Evolutionary conservation across 106 monocot genomes (phyloP).

Genomic region (Hemerocallis citrina): DNA sequence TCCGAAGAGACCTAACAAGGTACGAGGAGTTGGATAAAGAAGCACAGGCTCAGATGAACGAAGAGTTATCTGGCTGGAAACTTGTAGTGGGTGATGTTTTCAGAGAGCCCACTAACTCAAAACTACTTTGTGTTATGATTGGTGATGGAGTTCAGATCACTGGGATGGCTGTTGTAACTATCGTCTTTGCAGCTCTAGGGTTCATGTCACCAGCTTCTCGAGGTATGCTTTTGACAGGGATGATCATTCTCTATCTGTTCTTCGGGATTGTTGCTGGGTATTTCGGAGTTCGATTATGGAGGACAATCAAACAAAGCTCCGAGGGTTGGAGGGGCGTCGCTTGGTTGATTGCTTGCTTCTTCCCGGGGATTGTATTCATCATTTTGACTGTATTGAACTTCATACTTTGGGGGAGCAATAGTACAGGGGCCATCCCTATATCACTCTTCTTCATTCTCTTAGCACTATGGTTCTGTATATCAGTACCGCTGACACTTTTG

Average conservation of each 20-base stretch:
- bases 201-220: constrained; percentile 28
- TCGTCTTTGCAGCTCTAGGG: constrained; percentile 22
- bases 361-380: constrained; percentile 18
- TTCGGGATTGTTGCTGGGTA: constrained; percentile 20
- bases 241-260: constrained; percentile 25
- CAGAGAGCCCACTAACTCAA: constrained; percentile 15
- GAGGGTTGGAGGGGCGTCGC: constrained; percentile 15
- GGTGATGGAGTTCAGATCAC: constrained; percentile 23
- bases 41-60: constrained; percentile 23
- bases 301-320: constrained; percentile 17
- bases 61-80: constrained; percentile 23
- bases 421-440: constrained; percentile 21
- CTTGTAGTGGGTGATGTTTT: constrained; percentile 23
- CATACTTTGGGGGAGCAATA: constrained; percentile 23
- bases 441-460: constrained; percentile 19
- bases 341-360: constrained; percentile 22
- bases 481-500: constrained; percentile 19
- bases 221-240: constrained; percentile 21
- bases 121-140: constrained; percentile 22
- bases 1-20: constrained; percentile 20
- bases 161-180: constrained; percentile 20
- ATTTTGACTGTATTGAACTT: constrained; percentile 18
- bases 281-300: constrained; percentile 15
- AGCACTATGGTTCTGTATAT: constrained; percentile 21
- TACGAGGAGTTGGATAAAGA: constrained; percentile 25